Percentiles rank a stretch among this genome's conserved stretches.
Conservation (phyloP, 306 rosid species). For the Fragaria vesca region DNA sequence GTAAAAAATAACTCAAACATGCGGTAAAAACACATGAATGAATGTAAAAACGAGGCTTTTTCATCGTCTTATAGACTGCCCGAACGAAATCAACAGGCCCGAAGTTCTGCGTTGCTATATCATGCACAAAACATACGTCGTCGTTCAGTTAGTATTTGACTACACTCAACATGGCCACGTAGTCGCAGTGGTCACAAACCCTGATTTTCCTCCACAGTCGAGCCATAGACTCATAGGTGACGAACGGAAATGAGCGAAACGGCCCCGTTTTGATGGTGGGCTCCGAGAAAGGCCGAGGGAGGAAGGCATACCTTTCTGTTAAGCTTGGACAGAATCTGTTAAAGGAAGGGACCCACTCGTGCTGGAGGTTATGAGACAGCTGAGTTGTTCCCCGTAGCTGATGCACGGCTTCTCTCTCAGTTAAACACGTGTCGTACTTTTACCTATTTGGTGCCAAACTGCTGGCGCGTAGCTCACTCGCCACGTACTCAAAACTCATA, state of each 20-base stretch:
- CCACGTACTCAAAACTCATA: constrained; percentile 31
- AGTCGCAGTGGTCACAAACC: neutral
- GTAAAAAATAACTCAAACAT: too few relatives aligned
- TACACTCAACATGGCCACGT: neutral
- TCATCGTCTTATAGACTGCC: too few relatives aligned
- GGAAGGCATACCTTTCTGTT: constrained; percentile 9
- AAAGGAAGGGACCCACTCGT: constrained; percentile 31
- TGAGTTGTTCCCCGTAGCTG: constrained; percentile 21
- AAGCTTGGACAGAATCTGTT: constrained; percentile 41
- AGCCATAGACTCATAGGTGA: neutral
- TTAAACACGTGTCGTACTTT: constrained; percentile 23
- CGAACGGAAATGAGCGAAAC: neutral
- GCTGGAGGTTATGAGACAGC: constrained; percentile 43
- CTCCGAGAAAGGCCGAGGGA: constrained; percentile 1
- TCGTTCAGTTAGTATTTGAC: neutral
- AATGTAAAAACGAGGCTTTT: too few relatives aligned
- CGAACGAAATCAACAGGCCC: too few relatives aligned
- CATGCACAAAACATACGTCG: neutral
- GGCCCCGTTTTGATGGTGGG: neutral
- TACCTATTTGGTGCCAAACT: neutral
- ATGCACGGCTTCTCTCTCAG: constrained; percentile 13
- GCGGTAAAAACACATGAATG: too few relatives aligned
- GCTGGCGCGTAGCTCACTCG: constrained; percentile 15
- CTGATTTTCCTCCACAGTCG: neutral
- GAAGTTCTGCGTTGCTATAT: too few relatives aligned